Evolutionary conservation across 106 monocot genomes (phyloP), one percentile per base, ranked within the genome.

Genomic region (Dendrobium huoshanense): DNA sequence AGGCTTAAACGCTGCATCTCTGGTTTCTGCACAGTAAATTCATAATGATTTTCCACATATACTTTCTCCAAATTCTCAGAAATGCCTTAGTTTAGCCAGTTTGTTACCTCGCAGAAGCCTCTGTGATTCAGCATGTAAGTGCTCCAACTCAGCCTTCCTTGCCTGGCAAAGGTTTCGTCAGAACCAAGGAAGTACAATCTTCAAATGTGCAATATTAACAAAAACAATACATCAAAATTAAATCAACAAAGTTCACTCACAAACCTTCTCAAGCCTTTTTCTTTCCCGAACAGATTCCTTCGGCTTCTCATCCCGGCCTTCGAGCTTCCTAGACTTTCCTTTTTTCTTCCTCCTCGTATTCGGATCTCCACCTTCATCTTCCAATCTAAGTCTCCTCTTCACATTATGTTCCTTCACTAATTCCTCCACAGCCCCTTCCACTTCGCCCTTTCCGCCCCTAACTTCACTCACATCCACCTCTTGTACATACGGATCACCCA

Each of bases 61-160:
- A 7, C 51, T 29, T 17, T 54, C 13, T 48, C 9, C 0, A 20
- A 25, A 27, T 20, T 47, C 15, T 15, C 9, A 9, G 33, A 61
- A 82, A 29, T 31, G 33, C 25, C 25, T 41, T 44, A 87, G 2
- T 29, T 4, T 74, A n/a, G 74, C 44, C 1, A 41, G 7, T 80
- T 59, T n/a, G 49, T 61, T 85, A 92, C 98, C 98, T 75, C 98
- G 83, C 61, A 98, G 70, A 33, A 98, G 70, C 42, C 89, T 83
- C 89, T 98, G 98, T 31, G 98, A 89, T 68, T 95, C 92, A 7
- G 85, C 91, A 78, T 95, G 98, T 5, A 98, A 65, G 22, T 78
- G 86, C 80, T 88, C 89, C 83, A 98, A 75, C 24, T 84, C 73
- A n/a, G 75, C 85, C 72, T 75, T 89, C 79, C 98, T 92, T 82